phyloP scores from a whole-genome alignment of 305 asterid genomes.

The Ajuga reptans region DNA sequence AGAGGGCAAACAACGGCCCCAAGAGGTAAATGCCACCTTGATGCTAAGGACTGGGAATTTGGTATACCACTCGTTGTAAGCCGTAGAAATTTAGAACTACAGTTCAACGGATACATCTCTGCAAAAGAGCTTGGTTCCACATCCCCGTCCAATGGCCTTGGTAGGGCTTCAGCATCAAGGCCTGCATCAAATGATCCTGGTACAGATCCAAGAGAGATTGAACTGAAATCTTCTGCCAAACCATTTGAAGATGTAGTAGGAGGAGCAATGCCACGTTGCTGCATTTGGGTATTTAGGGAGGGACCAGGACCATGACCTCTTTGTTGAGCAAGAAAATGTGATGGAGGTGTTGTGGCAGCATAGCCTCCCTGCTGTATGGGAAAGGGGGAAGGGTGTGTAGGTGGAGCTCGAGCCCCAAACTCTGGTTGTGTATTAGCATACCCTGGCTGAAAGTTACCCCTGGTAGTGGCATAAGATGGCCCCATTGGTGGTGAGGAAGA shows the following conservation, averaged over 20 bases:
- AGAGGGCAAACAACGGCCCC: conserved; percentile 94
- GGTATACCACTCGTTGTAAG: conserved; percentile 75
- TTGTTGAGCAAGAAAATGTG: conserved; percentile 45
- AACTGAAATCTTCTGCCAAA: conserved; percentile 68
- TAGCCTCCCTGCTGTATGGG: conserved; percentile 49
- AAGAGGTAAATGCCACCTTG: conserved; percentile 86
- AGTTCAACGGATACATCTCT: conserved; percentile 65
- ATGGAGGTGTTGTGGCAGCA: conserved; percentile 36
- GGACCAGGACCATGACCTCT: conserved; percentile 51
- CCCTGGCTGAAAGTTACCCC: conserved; percentile 48
- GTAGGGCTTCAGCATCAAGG: conserved; percentile 57
- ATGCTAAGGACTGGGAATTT: conserved; percentile 76
- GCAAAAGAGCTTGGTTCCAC: conserved; percentile 46
- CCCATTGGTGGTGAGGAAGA: conserved; percentile 40
- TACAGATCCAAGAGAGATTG: conserved; percentile 70
- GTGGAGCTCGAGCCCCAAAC: conserved; percentile 43
- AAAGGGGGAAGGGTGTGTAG: conserved; percentile 32
- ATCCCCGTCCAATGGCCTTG: conserved; percentile 81
- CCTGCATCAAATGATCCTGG: conserved; percentile 77
- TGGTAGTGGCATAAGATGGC: conserved; percentile 37
- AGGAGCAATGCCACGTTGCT: conserved; percentile 50
- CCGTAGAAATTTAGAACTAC: conserved; percentile 60
- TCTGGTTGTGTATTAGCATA: conserved; percentile 40
- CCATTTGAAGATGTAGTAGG: conserved; percentile 51
- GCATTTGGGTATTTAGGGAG: conserved; percentile 36